Percentiles rank a stretch among this genome's conserved stretches.
Evolutionary conservation across 1,139 yeast species (phyloP).

Genomic region (Hyphopichia fennica): DNA sequence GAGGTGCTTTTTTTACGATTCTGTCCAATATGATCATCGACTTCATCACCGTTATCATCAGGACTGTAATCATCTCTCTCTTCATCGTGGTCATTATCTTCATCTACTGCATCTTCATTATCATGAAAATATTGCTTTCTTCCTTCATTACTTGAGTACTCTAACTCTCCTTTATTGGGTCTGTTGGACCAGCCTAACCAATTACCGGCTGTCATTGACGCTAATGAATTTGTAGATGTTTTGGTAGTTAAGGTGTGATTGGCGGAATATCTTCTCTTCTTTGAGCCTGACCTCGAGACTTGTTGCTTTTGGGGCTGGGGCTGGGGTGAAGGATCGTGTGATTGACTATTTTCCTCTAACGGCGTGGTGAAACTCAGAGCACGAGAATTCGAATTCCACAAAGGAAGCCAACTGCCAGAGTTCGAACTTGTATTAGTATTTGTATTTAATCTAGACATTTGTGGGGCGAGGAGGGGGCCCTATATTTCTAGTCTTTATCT

Average conservation of each 20-base stretch:
- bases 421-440: conserved; percentile 5
- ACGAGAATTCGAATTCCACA: conserved; percentile 6
- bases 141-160: background rate
- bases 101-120: conserved; percentile 11
- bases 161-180: conserved; percentile 7
- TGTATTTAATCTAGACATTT: conserved; percentile 3
- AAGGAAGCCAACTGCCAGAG: conserved; percentile 9
- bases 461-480: background rate
- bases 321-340: background rate
- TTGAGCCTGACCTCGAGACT: background rate
- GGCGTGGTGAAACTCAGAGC: background rate
- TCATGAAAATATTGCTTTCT: conserved; percentile 6
- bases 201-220: conserved; percentile 20
- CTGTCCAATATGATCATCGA: conserved; percentile 31
- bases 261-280: background rate
- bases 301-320: background rate
- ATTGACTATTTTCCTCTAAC: background rate
- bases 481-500: too few species aligned
- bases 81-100: conserved; percentile 13
- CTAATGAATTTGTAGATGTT: conserved; percentile 18
- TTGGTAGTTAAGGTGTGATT: conserved; percentile 7
- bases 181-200: conserved; percentile 18
- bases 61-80: conserved; percentile 25
- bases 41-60: conserved; percentile 32
- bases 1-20: conserved; percentile 28